phyloP scores from a whole-genome alignment of 1,139 yeast species.

The Lodderomyces parapsilosis region DNA sequence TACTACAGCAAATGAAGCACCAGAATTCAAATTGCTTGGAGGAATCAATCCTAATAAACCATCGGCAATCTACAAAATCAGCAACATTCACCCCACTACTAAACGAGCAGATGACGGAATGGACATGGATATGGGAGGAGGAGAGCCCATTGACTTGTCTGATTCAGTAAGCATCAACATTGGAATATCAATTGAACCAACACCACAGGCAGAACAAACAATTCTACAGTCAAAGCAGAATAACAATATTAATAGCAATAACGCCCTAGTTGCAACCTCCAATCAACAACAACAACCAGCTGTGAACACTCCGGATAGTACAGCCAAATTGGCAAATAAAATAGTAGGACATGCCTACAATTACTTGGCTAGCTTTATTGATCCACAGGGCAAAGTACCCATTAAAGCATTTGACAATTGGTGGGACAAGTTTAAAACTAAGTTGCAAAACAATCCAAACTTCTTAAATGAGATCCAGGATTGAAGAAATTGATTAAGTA shows the following conservation, averaged over 20 bases:
- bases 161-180: constrained; percentile 49
- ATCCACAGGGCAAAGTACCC: constrained; percentile 74
- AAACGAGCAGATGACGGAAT: constrained; percentile 23
- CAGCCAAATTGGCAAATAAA: constrained; percentile 69
- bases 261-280: constrained; percentile 16
- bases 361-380: constrained; percentile 81
- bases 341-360: constrained; percentile 92
- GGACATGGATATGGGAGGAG: constrained; percentile 34
- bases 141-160: constrained; percentile 17
- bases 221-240: constrained; percentile 31
- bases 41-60: constrained; percentile 73
- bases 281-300: constrained; percentile 22
- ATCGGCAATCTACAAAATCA: constrained; percentile 85
- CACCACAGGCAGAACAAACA: constrained; percentile 53
- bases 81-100: constrained; percentile 29
- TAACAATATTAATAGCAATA: constrained; percentile 4
- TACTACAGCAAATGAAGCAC: constrained; percentile 15
- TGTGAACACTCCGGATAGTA: constrained; percentile 24
- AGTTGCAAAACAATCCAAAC: constrained; percentile 75
- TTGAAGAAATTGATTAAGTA: constrained; percentile 6
- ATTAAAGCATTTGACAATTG: constrained; percentile 88
- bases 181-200: constrained; percentile 88
- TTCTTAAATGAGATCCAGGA: constrained; percentile 54
- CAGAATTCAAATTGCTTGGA: constrained; percentile 79
- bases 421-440: constrained; percentile 89